Conservation (phyloP, 1,284 basidiomycete species). For the Anthracocystis setariae region DNA sequence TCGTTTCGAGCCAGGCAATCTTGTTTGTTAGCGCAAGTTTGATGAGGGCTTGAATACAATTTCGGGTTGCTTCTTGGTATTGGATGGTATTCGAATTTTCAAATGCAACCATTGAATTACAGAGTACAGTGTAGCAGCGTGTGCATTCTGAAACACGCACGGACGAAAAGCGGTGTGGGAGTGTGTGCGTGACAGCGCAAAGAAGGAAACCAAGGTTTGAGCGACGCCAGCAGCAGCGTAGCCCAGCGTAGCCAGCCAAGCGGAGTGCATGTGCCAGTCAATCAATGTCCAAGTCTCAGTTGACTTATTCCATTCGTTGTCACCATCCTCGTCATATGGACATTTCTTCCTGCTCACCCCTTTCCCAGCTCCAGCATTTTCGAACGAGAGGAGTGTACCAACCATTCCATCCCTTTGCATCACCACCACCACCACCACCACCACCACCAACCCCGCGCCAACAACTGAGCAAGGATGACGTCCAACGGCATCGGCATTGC, state of each 20-base stretch:
- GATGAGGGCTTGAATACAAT: no score
- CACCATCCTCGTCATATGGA: neutral
- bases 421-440: neutral
- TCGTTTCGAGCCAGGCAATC: no score
- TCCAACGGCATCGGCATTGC: conserved; percentile 72
- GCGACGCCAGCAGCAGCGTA: neutral
- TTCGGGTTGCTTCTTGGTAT: no score
- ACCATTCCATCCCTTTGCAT: neutral
- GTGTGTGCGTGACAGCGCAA: conserved; percentile 9
- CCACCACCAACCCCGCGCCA: neutral
- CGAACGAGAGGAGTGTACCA: no score
- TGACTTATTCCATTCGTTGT: neutral
- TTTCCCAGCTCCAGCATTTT: neutral
- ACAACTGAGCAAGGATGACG: conserved; percentile 33
- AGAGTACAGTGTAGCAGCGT: no score
- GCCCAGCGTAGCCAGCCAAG: neutral
- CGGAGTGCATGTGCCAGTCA: conserved; percentile 2
- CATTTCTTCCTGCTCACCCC: neutral
- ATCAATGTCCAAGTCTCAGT: neutral
- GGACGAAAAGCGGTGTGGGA: conserved; percentile 21
- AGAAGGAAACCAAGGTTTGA: conserved; percentile 1
- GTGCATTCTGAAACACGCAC: conserved; percentile 37
- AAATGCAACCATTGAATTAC: neutral
- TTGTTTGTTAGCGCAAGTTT: no score
- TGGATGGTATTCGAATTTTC: neutral